phyloP scores from a whole-genome alignment of 2,329 filamentous ascomycete genomes.

The Penicillium expansum region DNA sequence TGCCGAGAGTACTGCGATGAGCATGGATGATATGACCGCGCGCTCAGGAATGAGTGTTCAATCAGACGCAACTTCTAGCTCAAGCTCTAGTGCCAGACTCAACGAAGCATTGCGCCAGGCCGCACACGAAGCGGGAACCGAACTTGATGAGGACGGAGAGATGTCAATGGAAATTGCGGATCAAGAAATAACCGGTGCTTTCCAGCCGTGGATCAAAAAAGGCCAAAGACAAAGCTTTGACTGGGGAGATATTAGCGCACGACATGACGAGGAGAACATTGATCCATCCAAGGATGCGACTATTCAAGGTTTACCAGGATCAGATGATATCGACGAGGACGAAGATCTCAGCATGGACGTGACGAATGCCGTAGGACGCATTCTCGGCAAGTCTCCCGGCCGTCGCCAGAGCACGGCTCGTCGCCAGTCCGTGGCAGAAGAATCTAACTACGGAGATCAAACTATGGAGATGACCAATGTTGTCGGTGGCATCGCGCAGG shows the following conservation, averaged over 20 bases:
- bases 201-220: slow-evolving; percentile 50
- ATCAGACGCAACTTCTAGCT: slow-evolving; percentile 53
- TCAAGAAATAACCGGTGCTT: slow-evolving; percentile 53
- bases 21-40: slow-evolving; percentile 72
- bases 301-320: slow-evolving; percentile 13
- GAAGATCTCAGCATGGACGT: slow-evolving; percentile 93
- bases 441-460: slow-evolving; percentile 49
- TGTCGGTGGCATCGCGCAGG: slow-evolving; percentile 40
- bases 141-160: slow-evolving; percentile 64
- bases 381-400: slow-evolving; percentile 54
- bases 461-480: slow-evolving; percentile 50
- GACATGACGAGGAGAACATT: slow-evolving; percentile 48
- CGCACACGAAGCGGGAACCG: slow-evolving; percentile 70
- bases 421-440: slow-evolving; percentile 43
- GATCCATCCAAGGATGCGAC: slow-evolving; percentile 31
- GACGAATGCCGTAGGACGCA: slow-evolving; percentile 76
- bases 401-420: slow-evolving; percentile 37
- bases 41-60: slow-evolving; percentile 63
- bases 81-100: slow-evolving; percentile 68
- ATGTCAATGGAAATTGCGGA: slow-evolving; percentile 78
- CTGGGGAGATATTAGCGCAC: slow-evolving; percentile 42
- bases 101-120: slow-evolving; percentile 77
- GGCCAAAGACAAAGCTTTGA: slow-evolving; percentile 43
- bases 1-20: slow-evolving; percentile 76
- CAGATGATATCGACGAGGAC: slow-evolving; percentile 50